Conservation (phyloP, 2,329 filamentous ascomycete genomes). For the Sarocladium brachiariae region DNA sequence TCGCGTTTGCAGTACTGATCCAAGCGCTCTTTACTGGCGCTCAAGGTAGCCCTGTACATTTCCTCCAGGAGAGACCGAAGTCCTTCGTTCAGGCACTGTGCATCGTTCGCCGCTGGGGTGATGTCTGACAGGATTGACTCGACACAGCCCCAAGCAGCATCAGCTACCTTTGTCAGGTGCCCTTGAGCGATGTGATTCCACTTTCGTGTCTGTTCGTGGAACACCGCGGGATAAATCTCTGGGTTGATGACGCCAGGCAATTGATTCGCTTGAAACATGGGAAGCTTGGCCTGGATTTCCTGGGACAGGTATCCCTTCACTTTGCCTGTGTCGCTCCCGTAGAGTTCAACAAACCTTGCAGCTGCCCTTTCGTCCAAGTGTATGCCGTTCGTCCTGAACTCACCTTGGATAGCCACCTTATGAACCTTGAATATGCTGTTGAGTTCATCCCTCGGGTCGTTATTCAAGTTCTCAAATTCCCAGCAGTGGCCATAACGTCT, state of each 20-base stretch:
- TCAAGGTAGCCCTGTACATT: constrained; percentile 4
- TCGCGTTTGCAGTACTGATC: constrained; percentile 12
- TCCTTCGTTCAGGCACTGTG: constrained; percentile 13
- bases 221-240: constrained; percentile 22
- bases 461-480: constrained; percentile 19
- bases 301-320: no score
- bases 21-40: neutral
- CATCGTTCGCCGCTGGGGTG: constrained; percentile 13
- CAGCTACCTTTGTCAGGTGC: constrained; percentile 19
- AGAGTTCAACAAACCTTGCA: neutral
- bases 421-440: no score
- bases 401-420: neutral
- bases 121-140: constrained; percentile 13
- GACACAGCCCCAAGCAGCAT: constrained; percentile 14
- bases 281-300: constrained; percentile 20
- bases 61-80: constrained; percentile 11
- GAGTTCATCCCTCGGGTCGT: constrained; percentile 12
- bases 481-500: constrained; percentile 18
- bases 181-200: constrained; percentile 21
- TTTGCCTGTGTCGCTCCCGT: no score
- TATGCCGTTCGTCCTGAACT: neutral
- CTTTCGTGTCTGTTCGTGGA: constrained; percentile 23
- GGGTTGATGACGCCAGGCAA: constrained; percentile 27
- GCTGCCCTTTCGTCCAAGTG: neutral
- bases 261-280: constrained; percentile 21